Evolutionary conservation across 1,284 basidiomycete genomes (phyloP).

Genomic region (Malassezia sympodialis): DNA sequence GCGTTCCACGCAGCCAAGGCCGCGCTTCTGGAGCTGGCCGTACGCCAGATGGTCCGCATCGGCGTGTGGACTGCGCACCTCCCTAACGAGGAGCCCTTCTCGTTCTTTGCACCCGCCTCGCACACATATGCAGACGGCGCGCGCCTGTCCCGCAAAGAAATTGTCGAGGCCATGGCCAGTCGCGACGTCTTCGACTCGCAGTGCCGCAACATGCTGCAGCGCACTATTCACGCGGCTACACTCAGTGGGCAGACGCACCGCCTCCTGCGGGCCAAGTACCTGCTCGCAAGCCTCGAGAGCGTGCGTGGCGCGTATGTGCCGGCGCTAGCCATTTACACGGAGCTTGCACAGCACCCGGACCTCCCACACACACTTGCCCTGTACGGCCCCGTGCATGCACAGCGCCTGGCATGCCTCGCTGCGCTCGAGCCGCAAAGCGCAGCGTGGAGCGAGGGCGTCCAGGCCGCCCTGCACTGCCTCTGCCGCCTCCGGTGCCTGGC

Average conservation of each 20-base stretch:
- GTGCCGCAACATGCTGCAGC: slow-evolving; percentile 11
- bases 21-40: slow-evolving; percentile 69
- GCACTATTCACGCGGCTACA: background rate
- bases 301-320: background rate
- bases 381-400: background rate
- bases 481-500: background rate
- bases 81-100: slow-evolving; percentile 60
- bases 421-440: background rate
- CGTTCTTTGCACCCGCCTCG: slow-evolving; percentile 16
- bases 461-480: slow-evolving; percentile 1
- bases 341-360: background rate
- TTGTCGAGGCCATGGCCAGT: slow-evolving; percentile 8
- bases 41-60: slow-evolving; percentile 66
- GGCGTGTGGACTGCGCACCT: slow-evolving; percentile 65
- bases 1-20: slow-evolving; percentile 55
- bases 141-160: slow-evolving; percentile 18
- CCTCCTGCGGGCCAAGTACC: background rate
- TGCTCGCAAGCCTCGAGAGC: slow-evolving; percentile 4
- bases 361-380: background rate
- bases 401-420: slow-evolving; percentile 1
- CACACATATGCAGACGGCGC: background rate
- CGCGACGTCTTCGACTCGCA: slow-evolving; percentile 15
- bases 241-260: slow-evolving; percentile 5
- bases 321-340: background rate
- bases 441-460: background rate